Conservation (phyloP, 2,329 filamentous ascomycete genomes). For the Cladosporium austrohemisphaericum region DNA sequence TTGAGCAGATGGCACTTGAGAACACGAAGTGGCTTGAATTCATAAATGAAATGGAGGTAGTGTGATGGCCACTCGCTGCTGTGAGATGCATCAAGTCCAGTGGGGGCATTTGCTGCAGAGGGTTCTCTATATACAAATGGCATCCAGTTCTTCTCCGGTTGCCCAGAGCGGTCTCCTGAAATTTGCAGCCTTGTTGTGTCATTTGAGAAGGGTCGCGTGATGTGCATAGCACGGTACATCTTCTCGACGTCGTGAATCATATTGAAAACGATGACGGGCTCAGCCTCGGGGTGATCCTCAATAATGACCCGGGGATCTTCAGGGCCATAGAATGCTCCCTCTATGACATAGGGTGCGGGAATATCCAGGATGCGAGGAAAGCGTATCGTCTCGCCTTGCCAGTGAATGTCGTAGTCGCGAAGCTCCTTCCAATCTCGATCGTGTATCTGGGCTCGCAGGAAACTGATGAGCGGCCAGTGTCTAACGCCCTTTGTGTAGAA, state of each 20-base stretch:
- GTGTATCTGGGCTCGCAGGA: constrained; percentile 26
- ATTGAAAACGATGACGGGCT: constrained; percentile 29
- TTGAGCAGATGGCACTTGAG: constrained; percentile 5
- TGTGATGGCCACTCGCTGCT: background rate
- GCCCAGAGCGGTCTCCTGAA: background rate
- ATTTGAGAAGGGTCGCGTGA: constrained; percentile 25
- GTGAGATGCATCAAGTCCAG: constrained; percentile 17
- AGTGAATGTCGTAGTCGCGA: constrained; percentile 23
- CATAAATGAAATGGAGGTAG: constrained; percentile 1
- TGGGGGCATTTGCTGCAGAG: background rate
- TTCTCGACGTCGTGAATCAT: constrained; percentile 22
- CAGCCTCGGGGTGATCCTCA: constrained; percentile 25
- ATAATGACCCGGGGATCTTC: constrained; percentile 28
- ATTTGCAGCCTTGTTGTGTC: constrained; percentile 23
- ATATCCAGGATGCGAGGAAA: constrained; percentile 26
- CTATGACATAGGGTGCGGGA: constrained; percentile 20
- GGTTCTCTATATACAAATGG: constrained; percentile 23
- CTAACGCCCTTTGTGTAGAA: constrained; percentile 16
- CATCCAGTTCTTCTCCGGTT: constrained; percentile 27
- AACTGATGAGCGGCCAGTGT: constrained; percentile 26
- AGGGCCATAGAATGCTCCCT: constrained; percentile 21
- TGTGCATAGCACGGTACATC: constrained; percentile 24
- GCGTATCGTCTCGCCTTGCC: constrained; percentile 20
- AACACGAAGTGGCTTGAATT: background rate
- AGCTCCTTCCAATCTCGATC: constrained; percentile 22